phyloP scores from a whole-genome alignment of 306 rosid genomes.

The Malus fusca region DNA sequence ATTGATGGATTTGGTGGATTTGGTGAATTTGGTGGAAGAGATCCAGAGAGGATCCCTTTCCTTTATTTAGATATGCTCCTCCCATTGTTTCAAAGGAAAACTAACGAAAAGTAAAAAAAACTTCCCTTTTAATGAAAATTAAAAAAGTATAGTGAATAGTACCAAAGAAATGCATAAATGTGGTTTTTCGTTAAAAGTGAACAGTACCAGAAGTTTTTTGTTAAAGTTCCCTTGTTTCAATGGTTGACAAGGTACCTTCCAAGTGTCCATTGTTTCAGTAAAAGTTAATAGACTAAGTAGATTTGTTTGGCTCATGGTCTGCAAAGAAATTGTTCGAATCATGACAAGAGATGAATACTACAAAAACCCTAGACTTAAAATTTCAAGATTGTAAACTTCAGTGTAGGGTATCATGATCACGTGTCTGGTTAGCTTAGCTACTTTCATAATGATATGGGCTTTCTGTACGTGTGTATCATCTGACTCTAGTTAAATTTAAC shows the following conservation, averaged over 20 bases:
- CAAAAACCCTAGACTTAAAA: neutral
- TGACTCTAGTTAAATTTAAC: neutral
- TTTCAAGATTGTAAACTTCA: neutral
- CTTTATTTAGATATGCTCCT: neutral
- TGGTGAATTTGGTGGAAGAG: no score
- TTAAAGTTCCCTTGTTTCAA: no score
- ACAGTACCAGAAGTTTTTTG: no score
- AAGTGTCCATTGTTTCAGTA: conserved; percentile 6
- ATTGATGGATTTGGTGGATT: no score
- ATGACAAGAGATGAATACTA: neutral
- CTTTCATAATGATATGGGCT: neutral
- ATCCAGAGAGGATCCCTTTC: no score
- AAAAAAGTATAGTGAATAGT: no score
- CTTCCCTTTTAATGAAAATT: no score
- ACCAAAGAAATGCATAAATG: no score
- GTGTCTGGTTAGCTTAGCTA: neutral
- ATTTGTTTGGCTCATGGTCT: neutral
- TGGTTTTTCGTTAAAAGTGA: no score
- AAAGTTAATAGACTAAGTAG: neutral
- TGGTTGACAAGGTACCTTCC: neutral
- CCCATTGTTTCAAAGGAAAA: conserved; percentile 11
- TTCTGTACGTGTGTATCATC: neutral
- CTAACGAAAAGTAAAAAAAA: no score
- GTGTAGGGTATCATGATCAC: neutral
- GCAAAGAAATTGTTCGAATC: neutral